phyloP scores from a whole-genome alignment of 2,329 filamentous ascomycete species.

The Aspergillus chevalieri region DNA sequence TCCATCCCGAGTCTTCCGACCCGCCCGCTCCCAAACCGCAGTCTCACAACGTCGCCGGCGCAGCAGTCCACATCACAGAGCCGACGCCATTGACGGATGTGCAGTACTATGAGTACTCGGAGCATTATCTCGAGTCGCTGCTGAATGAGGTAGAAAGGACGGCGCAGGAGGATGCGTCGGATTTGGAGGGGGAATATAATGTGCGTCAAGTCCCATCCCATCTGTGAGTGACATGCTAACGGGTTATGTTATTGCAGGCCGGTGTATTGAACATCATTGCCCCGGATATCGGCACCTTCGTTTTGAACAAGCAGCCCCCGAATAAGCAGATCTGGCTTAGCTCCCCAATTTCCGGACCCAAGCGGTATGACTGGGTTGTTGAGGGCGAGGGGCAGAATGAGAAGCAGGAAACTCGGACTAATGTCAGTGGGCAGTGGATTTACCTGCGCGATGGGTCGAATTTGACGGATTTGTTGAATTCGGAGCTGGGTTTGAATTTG shows the following conservation, averaged over 20 bases:
- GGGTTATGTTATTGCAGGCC: conserved; percentile 48
- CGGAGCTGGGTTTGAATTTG: conserved; percentile 68
- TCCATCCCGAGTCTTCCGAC: conserved; percentile 55
- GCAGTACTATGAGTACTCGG: conserved; percentile 71
- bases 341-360: conserved; percentile 83
- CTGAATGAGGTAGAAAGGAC: conserved; percentile 61
- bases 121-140: conserved; percentile 63
- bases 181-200: conserved; percentile 82
- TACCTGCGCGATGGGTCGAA: conserved; percentile 78
- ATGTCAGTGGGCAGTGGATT: conserved; percentile 66
- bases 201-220: conserved; percentile 47
- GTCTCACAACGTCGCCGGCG: conserved; percentile 35
- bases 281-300: conserved; percentile 69
- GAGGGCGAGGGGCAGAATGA: conserved; percentile 63
- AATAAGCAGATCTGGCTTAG: conserved; percentile 98
- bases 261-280: conserved; percentile 76
- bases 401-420: conserved; percentile 63
- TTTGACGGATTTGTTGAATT: conserved; percentile 63
- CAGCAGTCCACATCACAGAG: conserved; percentile 39
- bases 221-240: not conserved
- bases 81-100: conserved; percentile 61
- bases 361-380: conserved; percentile 87
- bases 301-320: conserved; percentile 96
- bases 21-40: conserved; percentile 42
- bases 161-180: conserved; percentile 61